Percentiles rank a stretch among this genome's conserved stretches.
phyloP scores from a whole-genome alignment of 139 green algal species.

The Asterochloris erici region DNA sequence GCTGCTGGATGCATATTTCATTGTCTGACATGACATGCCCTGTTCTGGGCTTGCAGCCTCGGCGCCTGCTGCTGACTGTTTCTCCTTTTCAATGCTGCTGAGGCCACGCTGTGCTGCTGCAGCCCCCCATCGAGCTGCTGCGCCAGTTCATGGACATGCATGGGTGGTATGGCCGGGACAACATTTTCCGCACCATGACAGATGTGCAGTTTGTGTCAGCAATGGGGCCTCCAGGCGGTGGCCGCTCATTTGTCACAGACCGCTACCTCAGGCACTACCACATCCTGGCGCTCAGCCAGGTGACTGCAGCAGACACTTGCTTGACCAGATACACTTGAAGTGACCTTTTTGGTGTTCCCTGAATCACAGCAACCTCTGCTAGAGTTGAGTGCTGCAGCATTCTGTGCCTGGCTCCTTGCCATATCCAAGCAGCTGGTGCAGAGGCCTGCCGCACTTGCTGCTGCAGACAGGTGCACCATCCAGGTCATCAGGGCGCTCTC shows the following conservation, averaged over 20 bases:
- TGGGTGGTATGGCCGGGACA: constrained; percentile 70
- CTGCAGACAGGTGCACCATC: not conserved
- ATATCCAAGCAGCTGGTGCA: not conserved
- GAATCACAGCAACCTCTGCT: not conserved
- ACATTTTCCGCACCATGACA: constrained; percentile 52
- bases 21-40: too few species aligned
- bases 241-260: constrained; percentile 66
- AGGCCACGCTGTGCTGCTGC: not conserved
- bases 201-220: constrained; percentile 70
- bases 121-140: constrained; percentile 72
- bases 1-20: too few species aligned
- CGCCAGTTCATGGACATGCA: constrained; percentile 63
- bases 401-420: not conserved
- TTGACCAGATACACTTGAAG: too few species aligned
- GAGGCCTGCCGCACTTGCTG: not conserved
- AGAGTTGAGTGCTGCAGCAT: not conserved
- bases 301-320: constrained; percentile 2
- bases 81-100: not conserved
- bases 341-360: too few species aligned
- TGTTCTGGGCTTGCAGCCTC: too few species aligned
- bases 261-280: constrained; percentile 70
- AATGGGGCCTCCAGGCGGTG: constrained; percentile 71
- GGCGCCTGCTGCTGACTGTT: too few species aligned
- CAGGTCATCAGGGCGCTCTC: not conserved
- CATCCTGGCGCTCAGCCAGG: constrained; percentile 54